These are phyloP conservation scores for Myochromella boudieri DNA, from an alignment of 768 basidiomycete species.

Conservation along the genomic window DNA sequence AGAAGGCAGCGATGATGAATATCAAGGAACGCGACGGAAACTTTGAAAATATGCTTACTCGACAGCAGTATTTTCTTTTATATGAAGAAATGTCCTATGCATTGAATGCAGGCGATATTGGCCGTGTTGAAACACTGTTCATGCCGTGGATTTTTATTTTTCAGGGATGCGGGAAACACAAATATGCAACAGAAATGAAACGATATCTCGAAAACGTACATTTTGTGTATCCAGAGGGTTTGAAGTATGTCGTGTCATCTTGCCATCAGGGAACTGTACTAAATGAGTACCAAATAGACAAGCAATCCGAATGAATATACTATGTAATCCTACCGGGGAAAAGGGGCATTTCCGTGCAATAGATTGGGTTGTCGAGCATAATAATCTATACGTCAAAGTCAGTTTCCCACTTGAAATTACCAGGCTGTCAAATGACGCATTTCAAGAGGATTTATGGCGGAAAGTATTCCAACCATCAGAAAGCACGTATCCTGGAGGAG, in stretches of 20 bases:
- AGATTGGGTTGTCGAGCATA: constrained; percentile 41
- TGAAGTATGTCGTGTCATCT: constrained; percentile 13
- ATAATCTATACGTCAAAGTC: constrained; percentile 45
- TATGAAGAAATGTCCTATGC: constrained; percentile 34
- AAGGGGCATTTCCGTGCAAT: constrained; percentile 27
- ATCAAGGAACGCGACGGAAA: constrained; percentile 22
- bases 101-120: constrained; percentile 32
- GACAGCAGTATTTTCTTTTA: constrained; percentile 29
- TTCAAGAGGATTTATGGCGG: constrained; percentile 32
- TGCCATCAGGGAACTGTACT: not conserved
- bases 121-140: constrained; percentile 23
- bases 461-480: constrained; percentile 31
- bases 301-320: constrained; percentile 28
- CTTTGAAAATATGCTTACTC: constrained; percentile 27
- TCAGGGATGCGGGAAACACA: constrained; percentile 30
- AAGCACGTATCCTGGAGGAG: constrained; percentile 29
- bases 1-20: too few species aligned
- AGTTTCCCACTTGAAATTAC: constrained; percentile 5
- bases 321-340: constrained; percentile 36
- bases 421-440: not conserved
- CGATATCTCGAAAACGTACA: constrained; percentile 24
- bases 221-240: constrained; percentile 10
- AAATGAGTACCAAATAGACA: too few species aligned
- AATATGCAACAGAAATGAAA: constrained; percentile 28
- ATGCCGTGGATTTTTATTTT: constrained; percentile 27